These are phyloP conservation scores for Flammula alnicola DNA, from an alignment of 1,284 basidiomycete species.

Conservation along the genomic window DNA sequence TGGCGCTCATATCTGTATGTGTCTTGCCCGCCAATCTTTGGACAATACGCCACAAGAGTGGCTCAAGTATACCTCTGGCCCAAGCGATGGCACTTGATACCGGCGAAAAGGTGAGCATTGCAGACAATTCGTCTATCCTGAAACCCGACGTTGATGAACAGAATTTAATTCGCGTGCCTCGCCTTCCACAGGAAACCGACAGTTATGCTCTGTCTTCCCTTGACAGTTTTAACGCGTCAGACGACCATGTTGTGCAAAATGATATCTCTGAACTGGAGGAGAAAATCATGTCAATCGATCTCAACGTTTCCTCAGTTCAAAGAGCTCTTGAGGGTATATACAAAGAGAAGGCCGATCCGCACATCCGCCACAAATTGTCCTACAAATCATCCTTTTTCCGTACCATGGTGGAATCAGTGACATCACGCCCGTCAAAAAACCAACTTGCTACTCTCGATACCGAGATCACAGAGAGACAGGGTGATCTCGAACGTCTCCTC, in stretches of 20 bases:
- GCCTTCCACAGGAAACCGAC: too few species aligned
- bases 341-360: constrained; percentile 6
- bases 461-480: constrained; percentile 1
- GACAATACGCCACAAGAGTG: too few species aligned
- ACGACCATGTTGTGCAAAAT: constrained; percentile 9
- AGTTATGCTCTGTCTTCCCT: too few species aligned
- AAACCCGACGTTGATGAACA: too few species aligned
- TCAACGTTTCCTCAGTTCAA: constrained; percentile 14
- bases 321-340: constrained; percentile 6
- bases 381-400: constrained; percentile 1
- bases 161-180: too few species aligned
- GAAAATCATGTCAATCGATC: constrained; percentile 14
- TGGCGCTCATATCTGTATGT: too few species aligned
- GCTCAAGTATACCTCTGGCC: too few species aligned
- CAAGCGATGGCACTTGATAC: too few species aligned
- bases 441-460: constrained; percentile 8
- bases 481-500: constrained; percentile 10
- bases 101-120: too few species aligned
- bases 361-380: neutral
- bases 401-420: too few species aligned
- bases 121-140: too few species aligned
- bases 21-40: too few species aligned
- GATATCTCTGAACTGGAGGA: constrained; percentile 13
- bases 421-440: neutral
- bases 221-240: neutral